Conservation (phyloP, 164 flowering plant genomes). For the Nymphaea thermarum region DNA sequence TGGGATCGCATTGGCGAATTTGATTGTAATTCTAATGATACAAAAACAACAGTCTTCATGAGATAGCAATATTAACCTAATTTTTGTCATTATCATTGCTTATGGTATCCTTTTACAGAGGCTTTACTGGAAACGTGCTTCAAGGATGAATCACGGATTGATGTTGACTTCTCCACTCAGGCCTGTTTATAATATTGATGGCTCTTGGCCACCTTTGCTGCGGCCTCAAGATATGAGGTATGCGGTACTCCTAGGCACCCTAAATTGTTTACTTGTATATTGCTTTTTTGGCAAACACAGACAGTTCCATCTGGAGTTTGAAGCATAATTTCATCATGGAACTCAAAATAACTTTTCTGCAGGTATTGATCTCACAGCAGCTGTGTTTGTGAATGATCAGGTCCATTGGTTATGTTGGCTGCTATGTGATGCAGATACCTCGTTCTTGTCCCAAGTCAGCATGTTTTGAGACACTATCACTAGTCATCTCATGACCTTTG, state of each 20-base stretch:
- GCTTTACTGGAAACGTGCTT: conserved; percentile 76
- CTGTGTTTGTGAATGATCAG: too few species aligned
- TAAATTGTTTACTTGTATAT: neutral
- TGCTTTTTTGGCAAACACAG: neutral
- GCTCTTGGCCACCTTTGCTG: conserved; percentile 30
- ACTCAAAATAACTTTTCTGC: too few species aligned
- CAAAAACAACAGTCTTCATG: neutral
- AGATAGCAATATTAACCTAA: neutral
- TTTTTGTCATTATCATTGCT: neutral
- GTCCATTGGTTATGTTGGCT: too few species aligned
- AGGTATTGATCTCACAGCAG: too few species aligned
- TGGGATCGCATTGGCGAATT: conserved; percentile 60
- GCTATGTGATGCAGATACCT: too few species aligned
- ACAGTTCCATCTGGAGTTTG: neutral
- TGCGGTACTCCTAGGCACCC: neutral
- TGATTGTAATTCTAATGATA: conserved; percentile 42
- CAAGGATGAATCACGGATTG: conserved; percentile 49
- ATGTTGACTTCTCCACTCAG: conserved; percentile 66
- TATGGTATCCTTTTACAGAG: conserved; percentile 26
- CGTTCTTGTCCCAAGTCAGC: too few species aligned
- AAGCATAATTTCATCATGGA: neutral
- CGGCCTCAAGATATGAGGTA: conserved; percentile 64
- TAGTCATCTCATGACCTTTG: too few species aligned
- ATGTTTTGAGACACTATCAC: too few species aligned
- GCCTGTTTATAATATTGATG: conserved; percentile 20